A percentile compares a stretch with the other conserved stretches of the same genome.
Evolutionary conservation across 2,329 filamentous ascomycete genomes (phyloP).

Genomic region (Phyllosticta capitalensis): DNA sequence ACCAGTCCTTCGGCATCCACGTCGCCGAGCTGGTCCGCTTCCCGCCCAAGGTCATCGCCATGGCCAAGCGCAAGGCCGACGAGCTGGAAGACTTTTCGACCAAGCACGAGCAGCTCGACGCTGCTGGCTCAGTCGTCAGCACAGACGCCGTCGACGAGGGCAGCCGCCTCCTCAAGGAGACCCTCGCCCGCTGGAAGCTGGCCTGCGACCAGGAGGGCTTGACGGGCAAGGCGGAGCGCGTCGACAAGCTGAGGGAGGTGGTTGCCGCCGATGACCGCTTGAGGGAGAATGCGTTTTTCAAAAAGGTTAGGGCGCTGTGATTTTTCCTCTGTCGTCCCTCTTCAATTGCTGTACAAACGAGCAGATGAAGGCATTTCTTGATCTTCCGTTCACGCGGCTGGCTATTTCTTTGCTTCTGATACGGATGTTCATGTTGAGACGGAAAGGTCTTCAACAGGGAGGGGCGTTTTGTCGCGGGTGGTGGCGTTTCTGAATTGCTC

Average conservation of each 20-base stretch:
- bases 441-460: no score
- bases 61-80: slow-evolving; percentile 98
- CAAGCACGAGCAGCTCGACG: slow-evolving; percentile 52
- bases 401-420: no score
- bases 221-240: slow-evolving; percentile 59
- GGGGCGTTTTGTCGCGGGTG: no score
- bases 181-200: slow-evolving; percentile 78
- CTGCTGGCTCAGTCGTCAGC: slow-evolving; percentile 34
- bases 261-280: slow-evolving; percentile 35
- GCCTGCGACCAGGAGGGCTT: slow-evolving; percentile 52
- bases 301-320: slow-evolving; percentile 42
- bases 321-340: no score
- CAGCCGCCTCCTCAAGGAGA: slow-evolving; percentile 71
- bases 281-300: slow-evolving; percentile 64
- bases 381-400: no score
- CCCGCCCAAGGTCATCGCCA: slow-evolving; percentile 92
- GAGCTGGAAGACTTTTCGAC: slow-evolving; percentile 92
- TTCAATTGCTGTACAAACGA: no score
- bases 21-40: slow-evolving; percentile 95
- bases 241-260: slow-evolving; percentile 67
- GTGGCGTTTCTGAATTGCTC: no score
- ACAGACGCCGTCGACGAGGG: slow-evolving; percentile 86
- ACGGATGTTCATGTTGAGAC: no score
- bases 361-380: no score
- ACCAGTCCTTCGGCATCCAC: slow-evolving; percentile 97